Evolutionary conservation across 441 rosid species (phyloP).

Genomic region (Kokia cookei): DNA sequence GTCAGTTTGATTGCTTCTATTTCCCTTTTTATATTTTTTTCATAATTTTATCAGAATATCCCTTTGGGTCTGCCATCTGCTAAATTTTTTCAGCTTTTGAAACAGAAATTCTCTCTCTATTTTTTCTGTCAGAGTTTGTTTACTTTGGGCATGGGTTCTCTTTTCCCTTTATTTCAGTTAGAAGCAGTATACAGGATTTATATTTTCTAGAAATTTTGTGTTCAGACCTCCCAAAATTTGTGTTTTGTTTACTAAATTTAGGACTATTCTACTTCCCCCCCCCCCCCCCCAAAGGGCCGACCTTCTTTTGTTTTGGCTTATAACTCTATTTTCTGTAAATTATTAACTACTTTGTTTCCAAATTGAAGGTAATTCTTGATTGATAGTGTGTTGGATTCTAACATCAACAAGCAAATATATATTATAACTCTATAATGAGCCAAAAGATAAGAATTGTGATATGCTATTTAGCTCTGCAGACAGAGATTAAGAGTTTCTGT

Average conservation of each 20-base stretch:
- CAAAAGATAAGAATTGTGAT: background rate
- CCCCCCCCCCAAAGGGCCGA: background rate
- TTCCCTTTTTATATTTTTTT: too few relatives aligned
- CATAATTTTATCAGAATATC: background rate
- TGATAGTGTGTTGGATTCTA: background rate
- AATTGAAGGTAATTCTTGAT: background rate
- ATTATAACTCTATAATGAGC: background rate
- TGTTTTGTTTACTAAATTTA: background rate
- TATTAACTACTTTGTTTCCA: background rate
- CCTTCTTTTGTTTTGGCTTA: background rate
- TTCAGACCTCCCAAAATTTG: background rate
- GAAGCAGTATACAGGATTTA: background rate
- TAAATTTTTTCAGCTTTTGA: slow-evolving; percentile 1
- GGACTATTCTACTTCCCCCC: background rate
- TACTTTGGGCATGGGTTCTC: background rate
- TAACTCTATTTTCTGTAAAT: background rate
- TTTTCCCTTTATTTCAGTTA: background rate
- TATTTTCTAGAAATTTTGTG: background rate
- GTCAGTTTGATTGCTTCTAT: slow-evolving; percentile 3
- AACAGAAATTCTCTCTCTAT: background rate
- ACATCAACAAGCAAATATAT: background rate
- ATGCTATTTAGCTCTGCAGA: background rate
- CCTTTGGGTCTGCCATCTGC: background rate
- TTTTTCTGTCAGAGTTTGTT: background rate
- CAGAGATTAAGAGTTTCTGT: background rate